phyloP scores from a whole-genome alignment of 2,329 filamentous ascomycete genomes.

The Epichloe sibirici region DNA sequence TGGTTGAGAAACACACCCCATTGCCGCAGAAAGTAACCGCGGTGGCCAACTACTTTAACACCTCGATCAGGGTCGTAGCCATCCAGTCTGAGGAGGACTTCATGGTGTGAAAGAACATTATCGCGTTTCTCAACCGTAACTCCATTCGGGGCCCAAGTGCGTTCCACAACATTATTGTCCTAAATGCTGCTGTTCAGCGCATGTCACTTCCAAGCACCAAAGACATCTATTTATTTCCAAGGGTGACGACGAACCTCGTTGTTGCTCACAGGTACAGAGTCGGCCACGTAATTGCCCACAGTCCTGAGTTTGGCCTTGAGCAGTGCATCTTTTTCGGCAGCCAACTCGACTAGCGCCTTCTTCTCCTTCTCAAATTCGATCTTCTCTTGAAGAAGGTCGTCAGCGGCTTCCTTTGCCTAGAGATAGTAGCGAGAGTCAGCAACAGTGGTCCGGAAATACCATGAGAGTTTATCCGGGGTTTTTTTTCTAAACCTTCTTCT shows the following conservation, averaged over 20 bases:
- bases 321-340: slow-evolving; percentile 59
- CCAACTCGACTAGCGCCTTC: slow-evolving; percentile 63
- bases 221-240: neutral
- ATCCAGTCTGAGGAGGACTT: slow-evolving; percentile 76
- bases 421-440: neutral
- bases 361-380: slow-evolving; percentile 67
- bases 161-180: slow-evolving; percentile 70
- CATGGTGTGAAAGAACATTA: slow-evolving; percentile 78
- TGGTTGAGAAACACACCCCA: slow-evolving; percentile 89
- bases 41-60: slow-evolving; percentile 86
- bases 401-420: slow-evolving; percentile 74
- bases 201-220: neutral
- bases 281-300: slow-evolving; percentile 65
- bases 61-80: slow-evolving; percentile 90
- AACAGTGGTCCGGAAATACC: neutral
- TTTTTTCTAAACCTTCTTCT: slow-evolving; percentile 61
- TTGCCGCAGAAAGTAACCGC: slow-evolving; percentile 82
- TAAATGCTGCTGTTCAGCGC: slow-evolving; percentile 10
- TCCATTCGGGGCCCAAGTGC: slow-evolving; percentile 71
- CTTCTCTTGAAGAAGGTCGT: slow-evolving; percentile 69
- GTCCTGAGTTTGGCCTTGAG: slow-evolving; percentile 69
- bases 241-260: slow-evolving; percentile 48
- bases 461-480: neutral
- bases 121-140: slow-evolving; percentile 58
- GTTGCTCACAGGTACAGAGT: slow-evolving; percentile 69